Evolutionary conservation across 2,329 filamentous ascomycete species (phyloP).

Genomic region (Zymoseptoria crescenta): DNA sequence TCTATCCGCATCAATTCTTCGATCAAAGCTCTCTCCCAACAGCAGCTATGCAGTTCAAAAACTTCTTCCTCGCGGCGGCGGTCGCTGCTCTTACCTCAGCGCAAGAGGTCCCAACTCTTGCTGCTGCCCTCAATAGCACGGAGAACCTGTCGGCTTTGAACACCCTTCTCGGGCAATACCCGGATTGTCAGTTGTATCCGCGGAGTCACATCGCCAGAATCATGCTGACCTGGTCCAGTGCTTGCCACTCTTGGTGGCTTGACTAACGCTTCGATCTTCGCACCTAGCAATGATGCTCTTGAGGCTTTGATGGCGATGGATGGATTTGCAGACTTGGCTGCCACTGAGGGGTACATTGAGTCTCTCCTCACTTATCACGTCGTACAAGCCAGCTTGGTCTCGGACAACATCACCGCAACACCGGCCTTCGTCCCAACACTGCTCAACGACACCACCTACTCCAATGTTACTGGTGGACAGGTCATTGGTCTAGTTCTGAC

Average conservation of each 20-base stretch:
- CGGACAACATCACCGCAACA: constrained; percentile 31
- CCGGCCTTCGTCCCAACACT: constrained; percentile 41
- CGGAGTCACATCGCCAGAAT: neutral
- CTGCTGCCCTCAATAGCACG: constrained; percentile 29
- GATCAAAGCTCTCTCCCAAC: neutral
- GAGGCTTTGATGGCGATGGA: constrained; percentile 20
- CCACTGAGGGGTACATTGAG: constrained; percentile 29
- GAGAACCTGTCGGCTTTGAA: constrained; percentile 11
- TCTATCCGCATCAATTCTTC: neutral
- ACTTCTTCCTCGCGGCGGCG: constrained; percentile 31
- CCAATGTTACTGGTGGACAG: constrained; percentile 55
- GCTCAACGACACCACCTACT: constrained; percentile 45
- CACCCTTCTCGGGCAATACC: constrained; percentile 7
- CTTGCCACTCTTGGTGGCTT: constrained; percentile 27
- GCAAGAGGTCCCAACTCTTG: constrained; percentile 29
- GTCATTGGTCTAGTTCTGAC: constrained; percentile 24
- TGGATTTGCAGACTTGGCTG: constrained; percentile 28
- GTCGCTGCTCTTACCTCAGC: constrained; percentile 29
- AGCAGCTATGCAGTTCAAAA: constrained; percentile 34
- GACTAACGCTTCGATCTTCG: constrained; percentile 51
- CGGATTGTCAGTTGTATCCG: constrained; percentile 5
- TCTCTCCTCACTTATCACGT: constrained; percentile 53
- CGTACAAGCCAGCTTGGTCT: constrained; percentile 44
- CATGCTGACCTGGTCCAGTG: constrained; percentile 13
- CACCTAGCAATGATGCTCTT: constrained; percentile 49